Base-by-base conservation (phyloP, 495 filamentous ascomycete species). In the Pyrenula massariospora region DNA sequence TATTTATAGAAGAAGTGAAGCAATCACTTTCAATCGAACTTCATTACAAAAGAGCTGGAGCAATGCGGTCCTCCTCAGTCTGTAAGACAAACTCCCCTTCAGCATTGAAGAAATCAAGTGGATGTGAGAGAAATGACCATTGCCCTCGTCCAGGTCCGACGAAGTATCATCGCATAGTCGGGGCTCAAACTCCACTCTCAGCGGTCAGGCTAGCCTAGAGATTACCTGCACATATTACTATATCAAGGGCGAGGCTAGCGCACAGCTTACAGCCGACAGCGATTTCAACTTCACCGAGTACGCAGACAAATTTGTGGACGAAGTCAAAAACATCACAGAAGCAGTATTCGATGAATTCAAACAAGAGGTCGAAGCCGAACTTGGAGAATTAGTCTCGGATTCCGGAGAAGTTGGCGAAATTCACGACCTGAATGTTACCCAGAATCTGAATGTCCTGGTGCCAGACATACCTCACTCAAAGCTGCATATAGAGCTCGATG, bases 191-290 rank as follows among this genome's bases (percentile, higher is more conserved):
- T 42, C 31, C 31, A 42, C 31, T 42, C 31, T 42, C 31, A 24
- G 54, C 49, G 12, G 59, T 48, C 55, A 54, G 19, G 64, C 51
- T 3, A 58, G 56, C 20, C 59, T 75, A 20, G 65, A 73, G 58
- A 73, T 81, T 50, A 67, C 63, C 11, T 79, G 77, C 62, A 69
- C 67, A 20, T 74, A 66, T 42, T 81, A 77, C 58, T 82, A 81
- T 57, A 62, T 78, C 58, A 76, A 75, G 48, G 77, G 77, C 52
- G 58, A 58, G 10, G 74, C 70, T 11, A 76, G 62, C 2, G 70
- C 72, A 11, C 57, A 66, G 12, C 61, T 80, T 42, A 69, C 62
- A 1, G 62, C 76, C 31, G 61, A 66, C 19, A 65, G 66, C 24
- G 60, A 68, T 48, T 72, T 75, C 63, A 69, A 76, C 31, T 65